Conservation (phyloP, 257 asterid species). For the Nicotiana benthamiana region DNA sequence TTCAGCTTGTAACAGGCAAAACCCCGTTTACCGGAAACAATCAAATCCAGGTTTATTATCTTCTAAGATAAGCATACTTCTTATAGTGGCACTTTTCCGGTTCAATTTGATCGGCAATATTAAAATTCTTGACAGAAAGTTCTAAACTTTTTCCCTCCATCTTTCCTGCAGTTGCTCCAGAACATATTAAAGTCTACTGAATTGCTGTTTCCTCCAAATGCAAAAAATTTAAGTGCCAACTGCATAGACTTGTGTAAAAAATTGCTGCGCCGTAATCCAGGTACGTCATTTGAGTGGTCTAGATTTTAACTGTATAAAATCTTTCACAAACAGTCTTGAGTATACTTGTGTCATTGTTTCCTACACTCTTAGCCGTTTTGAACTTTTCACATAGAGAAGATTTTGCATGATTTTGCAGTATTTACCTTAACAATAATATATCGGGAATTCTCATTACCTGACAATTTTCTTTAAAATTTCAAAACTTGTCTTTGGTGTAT, state of each 20-base stretch:
- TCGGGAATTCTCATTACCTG: neutral
- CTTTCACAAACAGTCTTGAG: neutral
- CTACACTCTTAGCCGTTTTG: neutral
- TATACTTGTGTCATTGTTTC: neutral
- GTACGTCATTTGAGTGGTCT: constrained; percentile 24
- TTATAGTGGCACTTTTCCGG: neutral
- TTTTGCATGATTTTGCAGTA: neutral
- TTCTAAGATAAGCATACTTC: neutral
- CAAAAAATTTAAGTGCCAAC: constrained; percentile 45
- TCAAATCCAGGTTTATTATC: constrained; percentile 52
- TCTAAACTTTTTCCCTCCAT: constrained; percentile 15
- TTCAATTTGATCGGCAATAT: constrained; percentile 10
- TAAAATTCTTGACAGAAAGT: neutral
- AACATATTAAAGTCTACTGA: constrained; percentile 71
- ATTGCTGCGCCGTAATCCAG: constrained; percentile 75
- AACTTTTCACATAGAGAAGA: constrained; percentile 3
- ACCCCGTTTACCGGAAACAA: constrained; percentile 77
- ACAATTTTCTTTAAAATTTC: neutral
- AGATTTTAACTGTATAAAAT: neutral
- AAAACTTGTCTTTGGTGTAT: neutral
- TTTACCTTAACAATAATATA: neutral
- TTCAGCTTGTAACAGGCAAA: constrained; percentile 79
- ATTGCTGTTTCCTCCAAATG: constrained; percentile 69
- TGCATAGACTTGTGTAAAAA: constrained; percentile 74
- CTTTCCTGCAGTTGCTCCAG: constrained; percentile 61